A percentile compares a stretch with the other conserved stretches of the same genome.
Evolutionary conservation across 1,284 basidiomycete genomes (phyloP).

Genomic region (Abortiporus biennis): DNA sequence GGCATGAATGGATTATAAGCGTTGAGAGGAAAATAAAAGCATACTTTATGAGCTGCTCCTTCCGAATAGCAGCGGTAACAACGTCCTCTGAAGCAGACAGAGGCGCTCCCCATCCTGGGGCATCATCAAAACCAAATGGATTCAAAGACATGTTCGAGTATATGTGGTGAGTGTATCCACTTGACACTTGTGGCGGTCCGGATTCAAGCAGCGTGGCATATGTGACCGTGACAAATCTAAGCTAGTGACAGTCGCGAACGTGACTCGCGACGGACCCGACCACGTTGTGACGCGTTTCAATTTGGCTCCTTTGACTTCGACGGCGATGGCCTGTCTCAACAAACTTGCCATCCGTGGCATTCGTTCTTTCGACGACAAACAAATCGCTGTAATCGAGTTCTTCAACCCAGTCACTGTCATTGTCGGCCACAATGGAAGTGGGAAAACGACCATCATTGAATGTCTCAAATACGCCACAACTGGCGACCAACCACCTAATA

Average conservation of each 20-base stretch:
- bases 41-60: slow-evolving; percentile 60
- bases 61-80: slow-evolving; percentile 67
- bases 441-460: slow-evolving; percentile 99
- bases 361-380: slow-evolving; percentile 92
- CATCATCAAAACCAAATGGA: slow-evolving; percentile 37
- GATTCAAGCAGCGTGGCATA: too few relatives aligned
- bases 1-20: not conserved
- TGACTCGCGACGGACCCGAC: too few relatives aligned
- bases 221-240: too few relatives aligned
- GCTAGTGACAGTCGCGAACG: too few relatives aligned
- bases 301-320: too few relatives aligned
- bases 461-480: slow-evolving; percentile 99
- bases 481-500: slow-evolving; percentile 96
- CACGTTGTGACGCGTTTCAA: slow-evolving; percentile 1
- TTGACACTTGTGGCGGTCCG: too few relatives aligned
- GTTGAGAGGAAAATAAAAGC: slow-evolving; percentile 11
- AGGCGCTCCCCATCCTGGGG: slow-evolving; percentile 53
- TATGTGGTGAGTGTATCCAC: too few relatives aligned
- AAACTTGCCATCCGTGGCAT: slow-evolving; percentile 87
- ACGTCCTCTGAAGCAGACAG: slow-evolving; percentile 47
- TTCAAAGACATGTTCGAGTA: slow-evolving; percentile 31
- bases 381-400: slow-evolving; percentile 93
- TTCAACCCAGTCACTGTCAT: slow-evolving; percentile 98
- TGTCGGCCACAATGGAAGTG: slow-evolving; percentile 97
- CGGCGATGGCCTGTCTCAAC: slow-evolving; percentile 87